Base-by-base conservation (phyloP, 352 stramenopile genomes). In the Globisporangium nodosum region DNA sequence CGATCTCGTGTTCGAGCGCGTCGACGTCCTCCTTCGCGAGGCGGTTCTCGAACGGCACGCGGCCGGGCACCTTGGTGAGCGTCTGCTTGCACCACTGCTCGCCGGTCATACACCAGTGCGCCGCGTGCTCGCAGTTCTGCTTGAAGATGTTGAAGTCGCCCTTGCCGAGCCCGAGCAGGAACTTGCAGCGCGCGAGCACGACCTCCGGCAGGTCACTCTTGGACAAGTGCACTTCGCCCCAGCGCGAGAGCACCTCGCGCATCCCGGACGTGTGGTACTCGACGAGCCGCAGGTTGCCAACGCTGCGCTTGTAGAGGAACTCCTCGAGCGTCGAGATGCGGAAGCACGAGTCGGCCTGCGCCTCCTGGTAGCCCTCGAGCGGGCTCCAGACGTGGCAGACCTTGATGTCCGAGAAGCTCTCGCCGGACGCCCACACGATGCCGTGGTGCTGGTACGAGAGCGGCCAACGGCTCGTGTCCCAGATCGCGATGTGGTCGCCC, bases 31-130 rank as follows among this genome's bases (percentile, higher is more conserved):
- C 85, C 42, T 82, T 85, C 4, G 66, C 64, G 4, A 92, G 64
- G 5, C 81, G 68, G 35, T 84, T 84, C 62, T 94, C 85, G 60
- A 94, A 94, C 2, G 85, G 85, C 49, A 94, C 83, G 27, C 83
- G 73, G 11, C 79, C 76, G 30, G 74, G 78, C 1, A 75, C 79
- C 40, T 87, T 83, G 1, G 83, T 91, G 15, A 94, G 68, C 21
- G 73, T 90, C 60, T 94, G 85, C 64, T 94, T 94, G 70, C 81
- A 93, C 85, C 85, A 94, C 66, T 94, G 85, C 68, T 94, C 78
- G 52, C 85, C 85, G 1, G 85, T 94, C 85, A 90, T 94, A 61
- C 85, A 94, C 85, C 85, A 94, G 55, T 94, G 83, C 13, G 85
- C 85, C 6, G 84, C 81, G 54, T 94, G 85, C 56, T 94, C 85